Base-by-base conservation (phyloP, 139 green algal species). In the Marvania coccoides region DNA sequence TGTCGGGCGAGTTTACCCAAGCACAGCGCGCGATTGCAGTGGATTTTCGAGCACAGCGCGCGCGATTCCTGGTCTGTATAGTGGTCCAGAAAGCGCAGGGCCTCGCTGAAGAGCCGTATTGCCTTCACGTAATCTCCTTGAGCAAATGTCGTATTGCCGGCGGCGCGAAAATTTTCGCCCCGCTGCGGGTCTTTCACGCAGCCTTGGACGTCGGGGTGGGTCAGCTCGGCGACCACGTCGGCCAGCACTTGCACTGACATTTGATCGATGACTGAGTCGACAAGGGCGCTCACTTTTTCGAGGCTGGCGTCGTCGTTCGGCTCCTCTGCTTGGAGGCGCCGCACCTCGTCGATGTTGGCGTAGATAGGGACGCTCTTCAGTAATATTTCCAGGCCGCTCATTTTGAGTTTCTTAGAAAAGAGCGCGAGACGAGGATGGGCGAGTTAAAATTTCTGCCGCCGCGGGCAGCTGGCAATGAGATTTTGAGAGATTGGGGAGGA, bases 21-120 rank as follows among this genome's bases (percentile, higher is more conserved):
- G 39, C 35, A 61, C 28, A 77, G 45, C 28, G 71, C 71, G 15
- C 71, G 58, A 36, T 77, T 77, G 47, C 71, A 71, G 31, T 65
- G 61, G 9, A 76, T 31, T 6, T 74, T 24, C 8, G 56, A 47
- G 60, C 71, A 24, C 45, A 9, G 38, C 10, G 19, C 3, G 56
- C 47, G 15, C 57, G 42, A 13, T 13, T 5, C 3, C 2, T 45
- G 29, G 15, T 68, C 6, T n/a, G n/a, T n/a, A n/a, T 38, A 26
- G 13, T 70, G 51, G 13, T 77, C 60, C 24, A 63, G 26, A 26
- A 45, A 42, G 4, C 38, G 30, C 51, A 77, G 35, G 12, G 47
- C 46, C 23, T 77, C 67, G 13, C 26, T 40, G 31, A 65, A 71
- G 8, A 66, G 65, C 23, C 24, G n/a, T 5, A 29, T 24, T 23